Evolutionary conservation across 1,284 basidiomycete genomes (phyloP).

Genomic region (Ganoderma lucidum): DNA sequence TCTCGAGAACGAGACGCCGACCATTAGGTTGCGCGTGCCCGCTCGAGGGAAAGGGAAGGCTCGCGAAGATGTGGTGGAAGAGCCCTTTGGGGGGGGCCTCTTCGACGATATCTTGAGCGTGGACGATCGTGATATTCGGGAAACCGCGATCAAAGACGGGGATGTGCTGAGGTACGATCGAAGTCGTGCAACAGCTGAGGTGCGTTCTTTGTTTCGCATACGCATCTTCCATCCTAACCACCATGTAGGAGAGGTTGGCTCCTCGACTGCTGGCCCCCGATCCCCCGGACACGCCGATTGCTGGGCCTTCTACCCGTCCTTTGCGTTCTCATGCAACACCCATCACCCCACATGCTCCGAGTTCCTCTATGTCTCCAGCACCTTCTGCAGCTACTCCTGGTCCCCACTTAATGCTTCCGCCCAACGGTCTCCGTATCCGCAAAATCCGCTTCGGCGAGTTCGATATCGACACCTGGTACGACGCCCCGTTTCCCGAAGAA

Average conservation of each 20-base stretch:
- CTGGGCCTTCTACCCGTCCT: slow-evolving; percentile 69
- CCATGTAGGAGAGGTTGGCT: slow-evolving; percentile 60
- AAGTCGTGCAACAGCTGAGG: slow-evolving; percentile 77
- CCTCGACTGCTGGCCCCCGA: slow-evolving; percentile 53
- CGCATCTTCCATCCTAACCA: slow-evolving; percentile 10
- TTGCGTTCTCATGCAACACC: slow-evolving; percentile 58
- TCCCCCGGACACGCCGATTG: slow-evolving; percentile 52
- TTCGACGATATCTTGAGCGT: slow-evolving; percentile 84
- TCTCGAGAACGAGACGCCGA: slow-evolving; percentile 38
- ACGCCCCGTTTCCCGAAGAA: slow-evolving; percentile 98
- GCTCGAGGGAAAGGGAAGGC: slow-evolving; percentile 65
- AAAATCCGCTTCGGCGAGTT: slow-evolving; percentile 93
- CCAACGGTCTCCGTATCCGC: slow-evolving; percentile 73
- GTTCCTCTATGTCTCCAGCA: slow-evolving; percentile 44
- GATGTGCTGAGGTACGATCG: slow-evolving; percentile 85
- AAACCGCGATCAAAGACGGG: slow-evolving; percentile 68
- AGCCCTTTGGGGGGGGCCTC: slow-evolving; percentile 54
- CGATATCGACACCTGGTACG: slow-evolving; percentile 99
- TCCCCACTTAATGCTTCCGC: slow-evolving; percentile 45
- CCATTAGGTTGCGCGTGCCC: slow-evolving; percentile 63
- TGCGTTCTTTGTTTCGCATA: slow-evolving; percentile 41
- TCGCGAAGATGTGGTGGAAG: slow-evolving; percentile 60
- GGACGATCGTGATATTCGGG: slow-evolving; percentile 79
- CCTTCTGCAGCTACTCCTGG: slow-evolving; percentile 48
- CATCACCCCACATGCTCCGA: slow-evolving; percentile 30